Evolutionary conservation across 2,329 filamentous ascomycete genomes (phyloP).

Genomic region (Aspergillus amoenus): DNA sequence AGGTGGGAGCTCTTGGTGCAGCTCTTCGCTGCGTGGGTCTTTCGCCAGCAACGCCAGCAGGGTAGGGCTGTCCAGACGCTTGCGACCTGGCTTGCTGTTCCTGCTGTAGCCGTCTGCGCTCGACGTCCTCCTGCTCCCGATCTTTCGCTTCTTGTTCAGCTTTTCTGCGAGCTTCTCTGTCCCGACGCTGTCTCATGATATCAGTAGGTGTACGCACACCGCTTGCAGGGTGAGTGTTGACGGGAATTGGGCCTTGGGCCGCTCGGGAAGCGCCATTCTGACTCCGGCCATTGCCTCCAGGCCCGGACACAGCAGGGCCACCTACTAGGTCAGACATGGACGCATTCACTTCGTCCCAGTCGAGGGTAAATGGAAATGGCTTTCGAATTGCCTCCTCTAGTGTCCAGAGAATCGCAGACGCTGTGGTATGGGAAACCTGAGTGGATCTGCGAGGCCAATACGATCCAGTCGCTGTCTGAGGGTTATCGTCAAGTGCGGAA

Average conservation of each 20-base stretch:
- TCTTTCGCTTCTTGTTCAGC: slow-evolving; percentile 65
- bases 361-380: slow-evolving; percentile 78
- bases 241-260: slow-evolving; percentile 53
- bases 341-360: slow-evolving; percentile 83
- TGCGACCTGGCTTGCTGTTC: slow-evolving; percentile 35
- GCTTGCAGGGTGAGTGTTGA: slow-evolving; percentile 48
- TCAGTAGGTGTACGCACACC: slow-evolving; percentile 81
- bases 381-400: slow-evolving; percentile 86
- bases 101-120: slow-evolving; percentile 41
- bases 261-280: slow-evolving; percentile 58
- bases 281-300: slow-evolving; percentile 54
- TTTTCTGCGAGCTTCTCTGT: slow-evolving; percentile 69
- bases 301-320: slow-evolving; percentile 48
- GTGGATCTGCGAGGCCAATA: slow-evolving; percentile 52
- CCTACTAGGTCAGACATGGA: slow-evolving; percentile 84
- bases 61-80: slow-evolving; percentile 36
- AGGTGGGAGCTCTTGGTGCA: slow-evolving; percentile 12
- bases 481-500: slow-evolving; percentile 33
- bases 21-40: slow-evolving; percentile 20
- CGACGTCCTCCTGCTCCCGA: slow-evolving; percentile 54
- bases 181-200: slow-evolving; percentile 84
- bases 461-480: slow-evolving; percentile 40
- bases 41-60: slow-evolving; percentile 44
- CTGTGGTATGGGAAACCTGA: slow-evolving; percentile 78
- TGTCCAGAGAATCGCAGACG: slow-evolving; percentile 86